Evolutionary conservation across 768 basidiomycete genomes (phyloP).

Genomic region (Lactarius vividus): DNA sequence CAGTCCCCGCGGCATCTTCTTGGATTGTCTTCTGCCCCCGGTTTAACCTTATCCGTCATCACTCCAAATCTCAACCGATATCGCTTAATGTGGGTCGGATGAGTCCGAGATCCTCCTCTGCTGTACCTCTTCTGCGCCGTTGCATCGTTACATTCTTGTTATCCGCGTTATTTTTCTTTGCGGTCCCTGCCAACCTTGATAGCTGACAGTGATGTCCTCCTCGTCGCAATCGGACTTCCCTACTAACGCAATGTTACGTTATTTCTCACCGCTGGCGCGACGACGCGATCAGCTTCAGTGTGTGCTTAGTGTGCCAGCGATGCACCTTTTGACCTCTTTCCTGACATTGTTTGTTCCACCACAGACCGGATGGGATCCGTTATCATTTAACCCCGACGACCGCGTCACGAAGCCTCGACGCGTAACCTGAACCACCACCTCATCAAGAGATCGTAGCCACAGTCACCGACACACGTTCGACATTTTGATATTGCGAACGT

Average conservation of each 20-base stretch:
- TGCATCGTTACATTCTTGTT: background rate
- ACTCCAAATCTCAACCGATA: slow-evolving; percentile 9
- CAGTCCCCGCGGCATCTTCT: slow-evolving; percentile 7
- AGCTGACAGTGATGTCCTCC: background rate
- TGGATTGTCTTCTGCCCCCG: background rate
- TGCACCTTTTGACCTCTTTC: background rate
- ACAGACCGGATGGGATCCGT: slow-evolving; percentile 5
- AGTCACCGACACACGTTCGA: slow-evolving; percentile 11
- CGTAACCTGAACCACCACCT: background rate
- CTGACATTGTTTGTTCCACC: background rate
- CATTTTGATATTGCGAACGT: slow-evolving; percentile 6
- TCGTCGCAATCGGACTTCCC: background rate
- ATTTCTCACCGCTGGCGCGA: background rate
- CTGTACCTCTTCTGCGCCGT: slow-evolving; percentile 8
- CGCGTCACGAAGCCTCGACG: slow-evolving; percentile 1
- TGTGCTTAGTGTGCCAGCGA: slow-evolving; percentile 15
- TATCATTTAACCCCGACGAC: slow-evolving; percentile 12
- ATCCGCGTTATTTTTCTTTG: background rate
- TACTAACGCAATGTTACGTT: background rate
- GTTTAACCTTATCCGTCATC: slow-evolving; percentile 23
- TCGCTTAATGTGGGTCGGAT: slow-evolving; percentile 6
- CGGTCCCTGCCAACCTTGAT: slow-evolving; percentile 21
- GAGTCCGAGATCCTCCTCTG: background rate
- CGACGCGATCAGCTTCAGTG: background rate
- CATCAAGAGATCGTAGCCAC: background rate